Evolutionary conservation across 2,329 filamentous ascomycete genomes (phyloP), one percentile per base, ranked within the genome.

Genomic region (Monosporascus sp.): DNA sequence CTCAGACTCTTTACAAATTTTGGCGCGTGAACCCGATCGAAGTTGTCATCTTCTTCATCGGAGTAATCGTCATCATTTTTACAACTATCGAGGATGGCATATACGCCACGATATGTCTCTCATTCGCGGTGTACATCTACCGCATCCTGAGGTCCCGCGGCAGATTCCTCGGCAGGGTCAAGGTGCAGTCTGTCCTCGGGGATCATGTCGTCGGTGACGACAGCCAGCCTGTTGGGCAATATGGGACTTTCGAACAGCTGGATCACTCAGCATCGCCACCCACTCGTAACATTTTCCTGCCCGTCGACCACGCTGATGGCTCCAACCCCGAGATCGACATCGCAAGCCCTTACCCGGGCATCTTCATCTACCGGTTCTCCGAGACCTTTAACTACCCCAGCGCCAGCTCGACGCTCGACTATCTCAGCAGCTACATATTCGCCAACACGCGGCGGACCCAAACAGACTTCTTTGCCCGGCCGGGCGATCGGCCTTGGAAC

Each of bases 341-440:
- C n/a, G 79, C 89, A 57, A 84, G 84, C 51, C 92, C 94, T 1
- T 90, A 94, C 64, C 93, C 93, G 0, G 94, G 94, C 50, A 81
- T 99, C 60, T 96, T 97, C 72, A 96, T 97, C 65, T 97, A 96
- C 75, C 86, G 93, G 45, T 97, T 96, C 71, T 85, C 88, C 0
- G 93, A 97, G 73, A 90, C 92, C 44, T 96, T 96, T 78, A 96
- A 94, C 72, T 99, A 97, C 65, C 91, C 93, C 55, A 99, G 96
- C 63, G 91, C 91, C 20, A 90, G 90, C 64, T 86, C 90, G 68
- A 91, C 95, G 59, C 82, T 96, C 53, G 91, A 97, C 65, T 83
- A 90, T 64, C 78, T 96, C 49, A 82, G 84, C 2, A 72, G 79
- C 2, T 82, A 85, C 60, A 83, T 96, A 47, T 87, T 87, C 60